These are phyloP conservation scores for Phytophthora litchii DNA, from an alignment of 352 stramenopile genomes.

Conservation along the genomic window DNA sequence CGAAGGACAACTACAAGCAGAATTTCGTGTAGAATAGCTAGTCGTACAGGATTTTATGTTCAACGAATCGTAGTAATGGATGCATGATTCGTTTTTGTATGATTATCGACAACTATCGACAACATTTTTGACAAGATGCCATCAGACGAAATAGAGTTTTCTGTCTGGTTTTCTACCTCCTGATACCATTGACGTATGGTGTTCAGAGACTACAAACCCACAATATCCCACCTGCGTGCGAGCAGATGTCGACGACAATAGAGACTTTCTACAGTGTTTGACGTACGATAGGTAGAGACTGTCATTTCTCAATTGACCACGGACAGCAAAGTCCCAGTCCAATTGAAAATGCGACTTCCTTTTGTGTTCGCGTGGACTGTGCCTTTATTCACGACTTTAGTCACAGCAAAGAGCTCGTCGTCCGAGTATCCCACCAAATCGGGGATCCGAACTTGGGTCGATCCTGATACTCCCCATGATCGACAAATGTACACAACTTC, in stretches of 20 bases:
- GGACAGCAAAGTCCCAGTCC: slow-evolving; percentile 6
- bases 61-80: slow-evolving; percentile 1
- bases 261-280: slow-evolving; percentile 3
- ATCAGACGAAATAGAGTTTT: background rate
- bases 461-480: slow-evolving; percentile 54
- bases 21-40: slow-evolving; percentile 49
- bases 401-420: slow-evolving; percentile 20
- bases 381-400: background rate
- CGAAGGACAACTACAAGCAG: slow-evolving; percentile 56
- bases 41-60: background rate
- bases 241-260: slow-evolving; percentile 22
- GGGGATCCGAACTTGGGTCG: slow-evolving; percentile 50
- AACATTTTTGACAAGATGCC: background rate
- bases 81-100: too few species aligned
- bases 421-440: slow-evolving; percentile 46
- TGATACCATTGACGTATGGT: background rate
- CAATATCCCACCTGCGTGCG: slow-evolving; percentile 21
- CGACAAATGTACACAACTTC: slow-evolving; percentile 49
- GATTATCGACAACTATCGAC: background rate
- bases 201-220: slow-evolving; percentile 7
- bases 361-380: slow-evolving; percentile 2
- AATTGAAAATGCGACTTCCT: slow-evolving; percentile 12
- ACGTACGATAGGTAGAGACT: slow-evolving; percentile 9
- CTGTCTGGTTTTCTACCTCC: background rate
- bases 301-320: slow-evolving; percentile 10